Evolutionary conservation across 2,329 filamentous ascomycete species (phyloP), one percentile per base, ranked within the genome.

Genomic region (Fusarium dimerum): DNA sequence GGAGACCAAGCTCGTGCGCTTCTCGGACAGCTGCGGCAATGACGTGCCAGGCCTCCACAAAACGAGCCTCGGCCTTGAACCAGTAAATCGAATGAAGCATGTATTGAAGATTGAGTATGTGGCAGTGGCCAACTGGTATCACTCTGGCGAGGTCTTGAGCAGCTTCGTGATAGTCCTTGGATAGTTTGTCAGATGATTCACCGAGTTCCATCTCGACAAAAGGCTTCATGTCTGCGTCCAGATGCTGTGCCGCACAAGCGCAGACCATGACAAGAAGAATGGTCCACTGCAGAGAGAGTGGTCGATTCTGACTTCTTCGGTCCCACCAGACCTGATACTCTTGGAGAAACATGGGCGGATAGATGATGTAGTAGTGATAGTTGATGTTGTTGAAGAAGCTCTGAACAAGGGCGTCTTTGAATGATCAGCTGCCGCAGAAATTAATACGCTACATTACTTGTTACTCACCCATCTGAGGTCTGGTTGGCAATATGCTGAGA

Each of bases 281-380:
- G 2, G 71, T 73, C 69, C 68, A 73, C 30, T 68, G 68, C 1
- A 71, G 53, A 29, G 64, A 62, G 20, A 73, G 61, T 2, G 66
- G 62, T 20, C 60, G 58, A n/a, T 61, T 52, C 10, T 51, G 55
- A 44, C 59, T 60, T 32, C 66, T 62, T 36, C 57, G 49, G 3
- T 60, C 54, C 68, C 70, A 73, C 71, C 71, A 73, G 16, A 55
- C 48, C 13, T 66, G 58, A 45, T 73, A 73, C 30, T 73, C 70
- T 43, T 67, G 63, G 3, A 70, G 50, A 41, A 73, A 73, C 5
- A 57, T 58, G 1, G 66, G 57, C 1, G 71, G 68, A 45, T 73
- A 71, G 40, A 73, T 63, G 47, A 72, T 70, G 56, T 73, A 73
- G 63, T 71, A 71, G 45, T 72, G 70, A 34, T 64, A 72, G 47